Base-by-base conservation (phyloP, 2,329 filamentous ascomycete genomes). In the Xylaria sp. region DNA sequence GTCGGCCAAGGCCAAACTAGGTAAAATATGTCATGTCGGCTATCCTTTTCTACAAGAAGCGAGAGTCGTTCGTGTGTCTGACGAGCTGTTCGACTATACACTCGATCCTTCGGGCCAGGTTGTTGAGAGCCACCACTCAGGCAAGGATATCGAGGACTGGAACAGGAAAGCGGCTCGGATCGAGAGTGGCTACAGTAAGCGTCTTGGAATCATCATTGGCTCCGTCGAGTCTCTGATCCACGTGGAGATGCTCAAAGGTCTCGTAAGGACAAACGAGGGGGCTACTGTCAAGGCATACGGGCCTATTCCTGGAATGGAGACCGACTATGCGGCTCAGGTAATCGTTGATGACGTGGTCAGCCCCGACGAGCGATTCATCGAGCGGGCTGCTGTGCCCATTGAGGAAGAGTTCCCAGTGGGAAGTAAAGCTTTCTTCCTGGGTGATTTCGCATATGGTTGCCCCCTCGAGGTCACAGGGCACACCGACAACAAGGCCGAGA, bases 21-120 rank as follows among this genome's bases (percentile, higher is more conserved):
- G 92, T 50, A 84, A 93, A 74, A 86, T 87, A 61, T 92, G 96
- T 61, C 91, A 91, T 71, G 90, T 97, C 62, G 92, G 93, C 44
- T 99, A 96, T 70, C 94, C 94, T 1, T 99, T 97, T 77, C 77
- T 99, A 64, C 90, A 96, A 68, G 95, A 99, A 76, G 94, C 91
- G 56, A 93, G 93, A 76, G 87, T 99, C 35, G 82, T 91, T 55
- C 88, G 87, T 58, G 90, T 97, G 1, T 93, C 92, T 0, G 94
- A 99, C 71, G 93, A 97, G 73, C 80, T 97, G 34, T 97, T 97
- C 72, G 89, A 90, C 68, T 99, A 97, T 70, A 80, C 86, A 16
- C 78, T 94, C 42, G 82, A 88, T 1, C 80, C 86, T 60, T 80
- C 79, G 47, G 73, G 73, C 46, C 84, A 88, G 52, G 79, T 92